Percentiles rank a stretch among this genome's conserved stretches.
Evolutionary conservation across 2,329 filamentous ascomycete species (phyloP).

Genomic region (Hypoxylon sp.): DNA sequence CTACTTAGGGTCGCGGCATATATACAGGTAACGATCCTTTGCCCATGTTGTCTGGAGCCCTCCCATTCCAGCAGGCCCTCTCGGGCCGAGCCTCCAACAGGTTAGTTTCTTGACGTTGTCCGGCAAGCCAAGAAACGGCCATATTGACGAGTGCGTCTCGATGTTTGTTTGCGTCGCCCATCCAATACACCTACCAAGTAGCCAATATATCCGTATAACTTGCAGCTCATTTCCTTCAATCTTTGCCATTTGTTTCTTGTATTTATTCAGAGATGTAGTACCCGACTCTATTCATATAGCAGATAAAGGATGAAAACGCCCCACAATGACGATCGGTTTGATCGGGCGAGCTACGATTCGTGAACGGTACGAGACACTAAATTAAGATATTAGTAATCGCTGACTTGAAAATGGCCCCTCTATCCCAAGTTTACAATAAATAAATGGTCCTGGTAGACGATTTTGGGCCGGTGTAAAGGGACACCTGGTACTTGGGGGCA

Average conservation of each 20-base stretch:
- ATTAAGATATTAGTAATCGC: neutral
- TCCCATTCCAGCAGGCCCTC: too few relatives aligned
- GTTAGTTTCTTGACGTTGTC: too few relatives aligned
- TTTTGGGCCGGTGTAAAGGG: too few relatives aligned
- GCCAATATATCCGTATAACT: constrained; percentile 9
- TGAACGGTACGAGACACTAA: neutral
- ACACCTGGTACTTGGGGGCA: too few relatives aligned
- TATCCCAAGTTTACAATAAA: too few relatives aligned
- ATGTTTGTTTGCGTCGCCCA: neutral
- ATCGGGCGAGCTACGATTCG: neutral
- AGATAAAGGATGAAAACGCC: neutral
- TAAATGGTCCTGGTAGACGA: too few relatives aligned
- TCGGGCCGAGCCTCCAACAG: too few relatives aligned
- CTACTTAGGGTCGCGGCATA: too few relatives aligned
- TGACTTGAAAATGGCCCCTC: too few relatives aligned
- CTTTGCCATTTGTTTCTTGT: constrained; percentile 3
- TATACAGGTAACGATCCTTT: too few relatives aligned
- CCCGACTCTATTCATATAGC: neutral
- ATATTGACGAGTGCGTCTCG: neutral
- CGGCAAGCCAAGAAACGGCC: neutral
- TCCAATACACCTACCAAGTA: neutral
- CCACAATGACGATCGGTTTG: neutral
- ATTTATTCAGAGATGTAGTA: neutral
- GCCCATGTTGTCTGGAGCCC: too few relatives aligned
- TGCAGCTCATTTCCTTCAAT: neutral